These are phyloP conservation scores for Phanerochaete carnosa DNA, from an alignment of 768 basidiomycete species.

Conservation along the genomic window DNA sequence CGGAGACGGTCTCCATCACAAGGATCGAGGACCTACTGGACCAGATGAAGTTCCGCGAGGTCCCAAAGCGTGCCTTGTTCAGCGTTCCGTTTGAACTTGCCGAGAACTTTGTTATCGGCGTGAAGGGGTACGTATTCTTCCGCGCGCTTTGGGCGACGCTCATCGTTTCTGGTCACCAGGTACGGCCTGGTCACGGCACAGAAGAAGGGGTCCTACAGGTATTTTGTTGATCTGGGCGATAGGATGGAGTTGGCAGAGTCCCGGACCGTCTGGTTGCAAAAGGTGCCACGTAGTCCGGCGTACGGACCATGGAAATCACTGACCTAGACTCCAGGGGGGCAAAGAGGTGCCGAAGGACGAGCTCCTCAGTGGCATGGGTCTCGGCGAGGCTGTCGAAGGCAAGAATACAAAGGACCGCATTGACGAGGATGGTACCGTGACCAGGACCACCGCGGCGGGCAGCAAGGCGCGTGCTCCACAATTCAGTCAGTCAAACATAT, in stretches of 20 bases:
- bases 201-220: constrained; percentile 77
- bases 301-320: constrained; percentile 11
- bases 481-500: constrained; percentile 11
- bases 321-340: constrained; percentile 18
- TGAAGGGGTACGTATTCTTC: constrained; percentile 63
- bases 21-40: constrained; percentile 72
- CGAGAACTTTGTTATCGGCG: constrained; percentile 67
- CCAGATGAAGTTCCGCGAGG: constrained; percentile 80
- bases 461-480: constrained; percentile 40
- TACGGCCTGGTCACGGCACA: constrained; percentile 90
- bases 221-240: constrained; percentile 78
- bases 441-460: constrained; percentile 33
- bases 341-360: constrained; percentile 33
- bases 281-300: background rate
- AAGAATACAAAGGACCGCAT: constrained; percentile 37
- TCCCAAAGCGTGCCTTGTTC: constrained; percentile 80
- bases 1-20: constrained; percentile 72
- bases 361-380: constrained; percentile 38
- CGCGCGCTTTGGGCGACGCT: background rate
- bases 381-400: constrained; percentile 34
- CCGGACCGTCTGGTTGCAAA: constrained; percentile 42
- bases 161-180: constrained; percentile 37
- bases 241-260: constrained; percentile 71
- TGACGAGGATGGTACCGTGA: constrained; percentile 20
- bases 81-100: constrained; percentile 80